Base-by-base conservation (phyloP, 2,329 filamentous ascomycete genomes). In the Claviceps quebecensis region DNA sequence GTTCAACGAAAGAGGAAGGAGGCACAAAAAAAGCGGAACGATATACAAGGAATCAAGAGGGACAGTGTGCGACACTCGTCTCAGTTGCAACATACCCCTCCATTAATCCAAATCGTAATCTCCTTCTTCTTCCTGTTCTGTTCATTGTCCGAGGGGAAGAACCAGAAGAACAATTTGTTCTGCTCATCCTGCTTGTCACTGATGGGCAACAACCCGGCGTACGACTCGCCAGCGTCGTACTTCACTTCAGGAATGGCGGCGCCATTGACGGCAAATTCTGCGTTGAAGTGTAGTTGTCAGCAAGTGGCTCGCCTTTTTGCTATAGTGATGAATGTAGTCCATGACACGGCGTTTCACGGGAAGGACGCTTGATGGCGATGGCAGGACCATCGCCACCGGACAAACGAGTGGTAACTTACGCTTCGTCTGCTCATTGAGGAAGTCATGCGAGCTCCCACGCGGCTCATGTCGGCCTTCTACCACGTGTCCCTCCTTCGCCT, bases 81-180 rank as follows among this genome's bases (percentile, higher is more conserved):
- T 22, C 17, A 41, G 11, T 41, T 41, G 23, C 36, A 13, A 36
- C 44, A 46, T 60, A 72, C 69, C 14, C 70, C 70, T 3, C 79
- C 79, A 53, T 81, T 82, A 34, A 76, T 64, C 76, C 76, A 85
- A 47, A 84, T 80, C 1, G 80, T 65, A 40, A 85, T 74, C 54
- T 84, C 81, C 47, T 83, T 73, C 0, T 69, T 66, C 0, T 72
- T 70, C 5, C 69, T 61, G 1, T 68, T 61, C 52, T 60, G 57
- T 34, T 56, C 45, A 38, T 78, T 76, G 0, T 69, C 69, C 0
- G 78, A 76, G 0, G 81, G 80, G 52, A 82, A 83, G 67, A 83
- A 84, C 78, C 79, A 84, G 59, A 82, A 85, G 64, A 75, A 84
- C 1, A 84, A 63, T 55, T 81, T 65, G 40, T 72, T 65, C 0